A percentile compares a stretch with the other conserved stretches of the same genome.
These are phyloP conservation scores for Lepidopterella palustris DNA, from an alignment of 495 filamentous ascomycete species.

Conservation along the genomic window DNA sequence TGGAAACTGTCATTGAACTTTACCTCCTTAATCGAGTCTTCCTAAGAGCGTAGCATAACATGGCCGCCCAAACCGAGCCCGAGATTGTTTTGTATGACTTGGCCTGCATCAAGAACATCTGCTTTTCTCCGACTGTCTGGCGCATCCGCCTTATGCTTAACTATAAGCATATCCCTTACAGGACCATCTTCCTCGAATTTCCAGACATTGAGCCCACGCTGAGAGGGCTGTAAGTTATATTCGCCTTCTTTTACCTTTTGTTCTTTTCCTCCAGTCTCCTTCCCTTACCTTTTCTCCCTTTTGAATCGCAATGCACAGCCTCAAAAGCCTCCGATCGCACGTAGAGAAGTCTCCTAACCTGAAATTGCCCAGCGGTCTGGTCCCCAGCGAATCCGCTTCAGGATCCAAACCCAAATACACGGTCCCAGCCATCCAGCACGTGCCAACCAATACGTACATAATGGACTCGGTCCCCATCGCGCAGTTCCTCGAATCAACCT, in stretches of 20 bases:
- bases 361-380: constrained; percentile 28
- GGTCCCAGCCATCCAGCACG: constrained; percentile 41
- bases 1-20: neutral
- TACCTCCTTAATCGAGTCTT: neutral
- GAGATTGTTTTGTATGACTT: constrained; percentile 42
- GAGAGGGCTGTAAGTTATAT: constrained; percentile 36
- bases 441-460: constrained; percentile 39
- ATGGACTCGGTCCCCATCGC: constrained; percentile 40
- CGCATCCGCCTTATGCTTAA: constrained; percentile 44
- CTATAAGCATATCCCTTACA: constrained; percentile 40
- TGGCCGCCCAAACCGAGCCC: constrained; percentile 31
- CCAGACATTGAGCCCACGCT: constrained; percentile 42
- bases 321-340: constrained; percentile 19
- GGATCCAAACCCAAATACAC: constrained; percentile 35
- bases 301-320: constrained; percentile 15
- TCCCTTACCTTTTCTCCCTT: constrained; percentile 10
- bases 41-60: constrained; percentile 21
- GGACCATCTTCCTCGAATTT: constrained; percentile 40
- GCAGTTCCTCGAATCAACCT: constrained; percentile 40
- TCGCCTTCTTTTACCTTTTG: constrained; percentile 15
- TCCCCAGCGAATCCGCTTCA: constrained; percentile 23
- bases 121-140: constrained; percentile 42
- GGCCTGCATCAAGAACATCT: constrained; percentile 37
- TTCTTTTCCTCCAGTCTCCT: constrained; percentile 13
- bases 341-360: constrained; percentile 23